Conservation (phyloP, 73 alveolate species). For the Breviolum minutum region DNA sequence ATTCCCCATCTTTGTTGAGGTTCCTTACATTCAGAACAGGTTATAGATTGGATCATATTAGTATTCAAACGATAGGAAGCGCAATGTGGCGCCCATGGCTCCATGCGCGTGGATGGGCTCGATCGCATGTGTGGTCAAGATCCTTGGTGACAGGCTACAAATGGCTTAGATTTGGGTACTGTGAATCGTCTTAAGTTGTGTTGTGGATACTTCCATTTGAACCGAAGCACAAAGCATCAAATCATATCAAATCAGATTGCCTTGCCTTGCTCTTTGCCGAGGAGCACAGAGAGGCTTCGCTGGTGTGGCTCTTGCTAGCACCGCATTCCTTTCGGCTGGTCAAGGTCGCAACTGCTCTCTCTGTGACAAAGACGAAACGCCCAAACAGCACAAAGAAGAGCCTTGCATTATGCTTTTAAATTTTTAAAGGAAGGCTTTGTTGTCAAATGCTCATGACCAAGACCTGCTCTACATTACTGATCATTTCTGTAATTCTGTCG, state of each 20-base stretch:
- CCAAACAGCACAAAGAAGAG: neutral
- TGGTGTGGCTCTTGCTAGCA: neutral
- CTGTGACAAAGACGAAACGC: neutral
- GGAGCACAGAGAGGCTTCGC: neutral
- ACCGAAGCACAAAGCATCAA: no score
- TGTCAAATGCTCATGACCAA: no score
- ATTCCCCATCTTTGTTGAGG: no score
- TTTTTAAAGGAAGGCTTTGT: neutral
- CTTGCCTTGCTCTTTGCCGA: neutral
- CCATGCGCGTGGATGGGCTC: neutral
- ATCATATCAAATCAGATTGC: neutral
- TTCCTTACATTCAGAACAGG: no score
- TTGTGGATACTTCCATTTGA: no score
- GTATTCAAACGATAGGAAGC: no score
- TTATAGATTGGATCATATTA: no score
- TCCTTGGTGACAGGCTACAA: neutral
- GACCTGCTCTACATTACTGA: neutral
- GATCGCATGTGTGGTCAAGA: neutral
- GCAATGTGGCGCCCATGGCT: no score
- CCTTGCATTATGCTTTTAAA: neutral
- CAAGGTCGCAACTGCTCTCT: neutral
- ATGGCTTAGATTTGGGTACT: neutral
- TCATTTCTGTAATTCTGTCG: neutral
- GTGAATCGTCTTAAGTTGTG: no score
- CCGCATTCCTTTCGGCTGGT: constrained; percentile 1